Evolutionary conservation across 495 filamentous ascomycete species (phyloP).

Genomic region (Ramalina peruviana): DNA sequence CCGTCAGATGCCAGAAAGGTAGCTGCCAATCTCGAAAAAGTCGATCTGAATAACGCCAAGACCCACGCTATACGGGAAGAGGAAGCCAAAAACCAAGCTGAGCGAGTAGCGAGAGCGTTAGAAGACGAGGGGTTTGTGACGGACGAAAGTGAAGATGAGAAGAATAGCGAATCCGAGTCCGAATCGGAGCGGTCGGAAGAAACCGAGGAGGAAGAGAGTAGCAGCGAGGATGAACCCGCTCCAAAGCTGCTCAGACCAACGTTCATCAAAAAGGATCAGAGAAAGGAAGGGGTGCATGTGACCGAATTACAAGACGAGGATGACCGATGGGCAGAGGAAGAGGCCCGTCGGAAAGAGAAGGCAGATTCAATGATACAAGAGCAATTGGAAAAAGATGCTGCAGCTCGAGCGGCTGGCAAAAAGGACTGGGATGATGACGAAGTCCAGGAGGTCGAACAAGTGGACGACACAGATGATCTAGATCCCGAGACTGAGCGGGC

Average conservation of each 20-base stretch:
- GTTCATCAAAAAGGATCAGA: constrained; percentile 76
- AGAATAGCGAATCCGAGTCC: constrained; percentile 28
- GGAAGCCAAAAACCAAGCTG: constrained; percentile 22
- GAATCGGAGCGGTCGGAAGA: constrained; percentile 13
- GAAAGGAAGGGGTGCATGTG: constrained; percentile 26
- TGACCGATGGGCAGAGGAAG: constrained; percentile 38
- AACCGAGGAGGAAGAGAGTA: constrained; percentile 36
- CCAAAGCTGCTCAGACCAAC: constrained; percentile 71
- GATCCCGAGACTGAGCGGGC: constrained; percentile 83
- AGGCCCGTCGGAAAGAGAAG: constrained; percentile 45
- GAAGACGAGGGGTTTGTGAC: constrained; percentile 68
- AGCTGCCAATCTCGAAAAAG: constrained; percentile 46
- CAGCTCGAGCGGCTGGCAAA: constrained; percentile 58
- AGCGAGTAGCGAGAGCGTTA: constrained; percentile 21
- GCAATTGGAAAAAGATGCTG: constrained; percentile 67
- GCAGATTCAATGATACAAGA: constrained; percentile 74
- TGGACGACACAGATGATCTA: constrained; percentile 75
- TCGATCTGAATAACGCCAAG: constrained; percentile 46
- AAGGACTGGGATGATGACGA: constrained; percentile 82
- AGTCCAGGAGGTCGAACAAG: constrained; percentile 44
- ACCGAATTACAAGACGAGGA: constrained; percentile 27
- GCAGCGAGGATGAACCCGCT: constrained; percentile 61
- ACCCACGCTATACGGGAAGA: constrained; percentile 35
- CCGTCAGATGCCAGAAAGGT: constrained; percentile 37
- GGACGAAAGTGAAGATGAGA: constrained; percentile 40